Evolutionary conservation across 805 yeast species (phyloP).

Genomic region (Candida tibetensis): DNA sequence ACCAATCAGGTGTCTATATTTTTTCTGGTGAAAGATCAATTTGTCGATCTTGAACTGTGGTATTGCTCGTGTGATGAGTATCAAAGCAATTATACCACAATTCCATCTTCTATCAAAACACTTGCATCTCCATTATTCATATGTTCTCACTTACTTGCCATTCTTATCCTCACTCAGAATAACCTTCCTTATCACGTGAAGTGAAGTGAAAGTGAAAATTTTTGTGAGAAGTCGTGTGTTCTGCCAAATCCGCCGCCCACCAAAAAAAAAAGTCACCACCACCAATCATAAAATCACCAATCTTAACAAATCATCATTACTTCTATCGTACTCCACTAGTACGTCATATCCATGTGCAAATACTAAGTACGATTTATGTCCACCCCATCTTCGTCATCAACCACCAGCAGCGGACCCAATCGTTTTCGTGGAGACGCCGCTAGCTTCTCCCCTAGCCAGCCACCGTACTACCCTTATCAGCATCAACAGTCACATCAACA

Average conservation of each 20-base stretch:
- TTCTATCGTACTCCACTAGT: background rate
- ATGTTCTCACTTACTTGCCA: background rate
- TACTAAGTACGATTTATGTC: conserved; percentile 7
- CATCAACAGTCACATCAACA: conserved; percentile 7
- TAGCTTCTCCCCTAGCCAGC: conserved; percentile 31
- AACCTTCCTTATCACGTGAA: background rate
- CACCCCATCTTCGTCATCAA: conserved; percentile 18
- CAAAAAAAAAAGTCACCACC: background rate
- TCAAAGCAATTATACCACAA: conserved; percentile 2
- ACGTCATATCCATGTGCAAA: conserved; percentile 7
- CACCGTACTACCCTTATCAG: conserved; percentile 8
- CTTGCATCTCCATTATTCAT: too few species aligned
- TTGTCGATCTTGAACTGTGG: background rate
- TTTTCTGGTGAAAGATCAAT: background rate
- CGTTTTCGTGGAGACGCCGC: conserved; percentile 41
- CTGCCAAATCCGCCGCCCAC: background rate
- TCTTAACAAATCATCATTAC: background rate
- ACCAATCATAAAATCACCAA: background rate
- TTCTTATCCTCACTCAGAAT: background rate
- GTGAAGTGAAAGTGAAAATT: background rate
- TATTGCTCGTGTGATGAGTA: conserved; percentile 1
- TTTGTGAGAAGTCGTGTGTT: background rate
- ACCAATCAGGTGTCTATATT: background rate
- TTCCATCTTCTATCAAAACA: too few species aligned
- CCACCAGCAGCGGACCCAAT: conserved; percentile 29